Conservation (phyloP, 2,329 filamentous ascomycete genomes). For the Hymenoscyphus fructigenus region DNA sequence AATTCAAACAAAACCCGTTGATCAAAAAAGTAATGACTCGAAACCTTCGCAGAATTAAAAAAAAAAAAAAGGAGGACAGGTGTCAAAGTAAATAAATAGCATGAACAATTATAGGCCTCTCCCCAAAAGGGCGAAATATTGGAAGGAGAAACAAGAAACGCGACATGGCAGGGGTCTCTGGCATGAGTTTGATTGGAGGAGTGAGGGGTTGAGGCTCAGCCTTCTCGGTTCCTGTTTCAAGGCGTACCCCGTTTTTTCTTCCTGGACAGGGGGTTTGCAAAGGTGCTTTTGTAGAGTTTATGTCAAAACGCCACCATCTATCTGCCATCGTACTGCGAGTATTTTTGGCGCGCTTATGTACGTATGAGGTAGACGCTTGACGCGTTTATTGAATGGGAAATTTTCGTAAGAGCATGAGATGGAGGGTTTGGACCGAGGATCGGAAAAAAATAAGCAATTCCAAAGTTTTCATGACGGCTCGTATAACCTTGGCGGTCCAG, state of each 20-base stretch:
- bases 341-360: background rate
- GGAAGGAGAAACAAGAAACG: background rate
- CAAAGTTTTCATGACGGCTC: background rate
- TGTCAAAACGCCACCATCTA: background rate
- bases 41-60: too few species aligned
- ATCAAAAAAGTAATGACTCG: too few species aligned
- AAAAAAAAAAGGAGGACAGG: too few species aligned
- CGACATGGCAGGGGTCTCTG: background rate
- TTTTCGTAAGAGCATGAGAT: background rate
- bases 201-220: slow-evolving; percentile 1
- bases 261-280: background rate
- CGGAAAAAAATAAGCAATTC: too few species aligned
- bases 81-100: too few species aligned
- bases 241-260: background rate
- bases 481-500: background rate
- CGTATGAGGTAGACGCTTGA: background rate
- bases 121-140: background rate
- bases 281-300: background rate
- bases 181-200: slow-evolving; percentile 4
- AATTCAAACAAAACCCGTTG: too few species aligned
- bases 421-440: background rate
- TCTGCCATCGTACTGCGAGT: background rate
- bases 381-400: background rate
- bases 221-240: background rate
- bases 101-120: too few species aligned